Conservation (phyloP, 2,329 filamentous ascomycete genomes). For the Xylogone sp. region DNA sequence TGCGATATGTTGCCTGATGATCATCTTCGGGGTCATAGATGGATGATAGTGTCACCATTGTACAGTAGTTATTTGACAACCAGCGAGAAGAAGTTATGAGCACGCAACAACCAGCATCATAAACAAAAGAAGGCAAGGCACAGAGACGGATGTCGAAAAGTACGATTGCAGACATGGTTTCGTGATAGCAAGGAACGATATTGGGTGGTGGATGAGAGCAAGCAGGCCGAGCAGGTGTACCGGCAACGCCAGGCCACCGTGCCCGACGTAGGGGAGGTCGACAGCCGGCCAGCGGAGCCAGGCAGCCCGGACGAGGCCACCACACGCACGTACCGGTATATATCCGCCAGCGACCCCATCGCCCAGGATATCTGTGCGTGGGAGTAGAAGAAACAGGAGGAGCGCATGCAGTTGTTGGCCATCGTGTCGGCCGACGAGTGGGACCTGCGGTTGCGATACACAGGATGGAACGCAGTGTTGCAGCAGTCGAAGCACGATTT, state of each 20-base stretch:
- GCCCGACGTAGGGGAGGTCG: background rate
- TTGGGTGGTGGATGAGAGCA: background rate
- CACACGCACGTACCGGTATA: background rate
- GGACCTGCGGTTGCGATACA: background rate
- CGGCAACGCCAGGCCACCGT: background rate
- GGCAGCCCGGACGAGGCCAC: background rate
- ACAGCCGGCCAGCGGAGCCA: background rate
- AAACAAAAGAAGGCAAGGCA: too few relatives aligned
- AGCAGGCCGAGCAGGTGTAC: background rate
- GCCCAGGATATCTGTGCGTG: background rate
- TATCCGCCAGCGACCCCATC: background rate
- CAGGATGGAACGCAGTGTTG: background rate
- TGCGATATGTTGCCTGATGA: too few relatives aligned
- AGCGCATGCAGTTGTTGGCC: background rate
- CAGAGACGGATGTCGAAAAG: too few relatives aligned
- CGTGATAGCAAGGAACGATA: background rate
- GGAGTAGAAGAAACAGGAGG: background rate
- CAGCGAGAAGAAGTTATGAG: too few relatives aligned
- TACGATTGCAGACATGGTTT: too few relatives aligned
- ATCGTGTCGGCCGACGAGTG: background rate
- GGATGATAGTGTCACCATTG: too few relatives aligned
- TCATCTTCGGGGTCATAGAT: too few relatives aligned
- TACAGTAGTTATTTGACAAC: too few relatives aligned
- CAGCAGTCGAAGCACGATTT: background rate
- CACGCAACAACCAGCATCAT: too few relatives aligned